Conservation (phyloP, 192 early-diverging fungal genomes). For the Pilaira anomala region DNA sequence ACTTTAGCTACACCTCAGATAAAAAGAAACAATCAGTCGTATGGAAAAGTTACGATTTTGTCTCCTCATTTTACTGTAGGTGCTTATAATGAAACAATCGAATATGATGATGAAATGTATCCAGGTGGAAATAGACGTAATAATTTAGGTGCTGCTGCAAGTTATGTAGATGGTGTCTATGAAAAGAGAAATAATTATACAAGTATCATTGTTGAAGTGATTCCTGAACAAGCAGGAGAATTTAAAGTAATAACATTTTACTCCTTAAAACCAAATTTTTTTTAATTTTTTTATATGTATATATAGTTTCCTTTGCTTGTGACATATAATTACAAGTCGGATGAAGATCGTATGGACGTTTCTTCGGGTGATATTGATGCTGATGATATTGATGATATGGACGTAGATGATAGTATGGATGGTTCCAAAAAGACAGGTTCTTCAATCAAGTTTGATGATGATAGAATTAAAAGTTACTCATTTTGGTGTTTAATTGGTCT, state of each 20-base stretch:
- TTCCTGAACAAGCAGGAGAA: slow-evolving; percentile 47
- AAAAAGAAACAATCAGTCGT: neutral
- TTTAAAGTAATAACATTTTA: slow-evolving; percentile 42
- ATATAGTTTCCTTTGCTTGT: slow-evolving; percentile 62
- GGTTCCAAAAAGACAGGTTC: slow-evolving; percentile 30
- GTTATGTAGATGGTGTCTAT: slow-evolving; percentile 49
- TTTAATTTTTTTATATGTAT: neutral
- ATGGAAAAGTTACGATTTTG: slow-evolving; percentile 42
- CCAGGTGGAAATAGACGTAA: slow-evolving; percentile 36
- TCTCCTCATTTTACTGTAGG: slow-evolving; percentile 65
- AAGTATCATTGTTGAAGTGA: slow-evolving; percentile 56
- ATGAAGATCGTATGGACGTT: slow-evolving; percentile 38
- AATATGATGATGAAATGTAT: slow-evolving; percentile 69
- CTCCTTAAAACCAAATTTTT: neutral
- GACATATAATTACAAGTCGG: slow-evolving; percentile 47
- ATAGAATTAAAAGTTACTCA: slow-evolving; percentile 42
- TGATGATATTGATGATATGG: slow-evolving; percentile 32
- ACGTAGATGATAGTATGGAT: slow-evolving; percentile 24
- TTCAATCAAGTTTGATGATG: slow-evolving; percentile 32
- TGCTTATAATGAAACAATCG: slow-evolving; percentile 77
- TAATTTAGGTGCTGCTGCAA: slow-evolving; percentile 9
- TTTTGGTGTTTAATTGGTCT: slow-evolving; percentile 65
- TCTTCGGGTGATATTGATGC: slow-evolving; percentile 37
- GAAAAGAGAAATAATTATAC: slow-evolving; percentile 63
- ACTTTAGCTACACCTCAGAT: slow-evolving; percentile 46